Evolutionary conservation across 441 rosid genomes (phyloP).

Genomic region (Pelargonium citronellum): DNA sequence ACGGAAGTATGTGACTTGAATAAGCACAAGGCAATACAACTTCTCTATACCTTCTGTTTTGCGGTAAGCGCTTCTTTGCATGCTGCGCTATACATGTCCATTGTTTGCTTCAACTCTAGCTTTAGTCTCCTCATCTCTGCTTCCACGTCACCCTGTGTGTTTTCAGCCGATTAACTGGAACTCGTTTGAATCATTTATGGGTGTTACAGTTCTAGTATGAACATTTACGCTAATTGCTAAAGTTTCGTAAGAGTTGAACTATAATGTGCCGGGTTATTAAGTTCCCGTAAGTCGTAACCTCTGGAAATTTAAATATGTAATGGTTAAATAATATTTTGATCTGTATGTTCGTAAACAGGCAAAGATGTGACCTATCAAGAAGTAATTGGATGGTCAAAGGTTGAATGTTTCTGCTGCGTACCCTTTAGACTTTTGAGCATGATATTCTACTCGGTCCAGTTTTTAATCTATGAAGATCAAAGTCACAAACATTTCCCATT

Average conservation of each 20-base stretch:
- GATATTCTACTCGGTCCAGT: too few relatives aligned
- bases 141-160: slow-evolving; percentile 67
- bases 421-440: too few relatives aligned
- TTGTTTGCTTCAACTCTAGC: slow-evolving; percentile 84
- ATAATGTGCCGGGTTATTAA: too few relatives aligned
- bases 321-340: too few relatives aligned
- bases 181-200: not conserved
- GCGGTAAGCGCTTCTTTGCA: slow-evolving; percentile 85
- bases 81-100: slow-evolving; percentile 76
- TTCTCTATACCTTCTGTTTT: slow-evolving; percentile 54
- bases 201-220: not conserved
- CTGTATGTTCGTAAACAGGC: too few relatives aligned
- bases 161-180: slow-evolving; percentile 18
- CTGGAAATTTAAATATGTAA: too few relatives aligned
- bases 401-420: too few relatives aligned
- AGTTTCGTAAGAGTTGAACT: too few relatives aligned
- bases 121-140: slow-evolving; percentile 79
- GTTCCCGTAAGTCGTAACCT: too few relatives aligned
- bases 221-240: not conserved
- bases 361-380: not conserved
- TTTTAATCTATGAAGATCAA: too few relatives aligned
- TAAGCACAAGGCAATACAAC: not conserved
- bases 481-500: too few relatives aligned
- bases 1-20: not conserved
- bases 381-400: too few relatives aligned